Conservation (phyloP, 1,284 basidiomycete species). For the Boletus smithii region DNA sequence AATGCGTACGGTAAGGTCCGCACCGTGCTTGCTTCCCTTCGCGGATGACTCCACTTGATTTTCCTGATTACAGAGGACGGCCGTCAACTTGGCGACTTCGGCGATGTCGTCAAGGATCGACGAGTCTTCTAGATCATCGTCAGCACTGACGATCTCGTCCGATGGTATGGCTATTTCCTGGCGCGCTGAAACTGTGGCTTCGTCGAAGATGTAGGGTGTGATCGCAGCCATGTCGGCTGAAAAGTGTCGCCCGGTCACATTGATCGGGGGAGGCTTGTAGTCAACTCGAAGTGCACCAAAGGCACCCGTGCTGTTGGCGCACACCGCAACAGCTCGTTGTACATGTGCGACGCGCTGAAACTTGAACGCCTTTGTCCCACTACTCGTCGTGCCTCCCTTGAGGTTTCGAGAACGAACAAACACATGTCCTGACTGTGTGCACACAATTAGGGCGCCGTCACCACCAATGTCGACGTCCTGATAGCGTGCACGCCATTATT, state of each 20-base stretch:
- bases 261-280: slow-evolving; percentile 58
- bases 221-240: slow-evolving; percentile 66
- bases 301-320: slow-evolving; percentile 84
- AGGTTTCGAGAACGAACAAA: slow-evolving; percentile 73
- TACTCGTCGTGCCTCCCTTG: slow-evolving; percentile 36
- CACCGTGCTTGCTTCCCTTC: slow-evolving; percentile 42
- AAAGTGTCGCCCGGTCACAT: slow-evolving; percentile 57
- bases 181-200: not conserved
- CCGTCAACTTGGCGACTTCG: slow-evolving; percentile 42
- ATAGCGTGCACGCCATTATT: slow-evolving; percentile 8
- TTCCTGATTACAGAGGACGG: slow-evolving; percentile 35
- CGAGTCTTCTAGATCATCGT: slow-evolving; percentile 43
- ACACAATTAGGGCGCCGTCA: slow-evolving; percentile 88
- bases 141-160: slow-evolving; percentile 18
- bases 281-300: slow-evolving; percentile 86
- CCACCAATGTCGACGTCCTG: slow-evolving; percentile 87
- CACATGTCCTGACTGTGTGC: slow-evolving; percentile 93
- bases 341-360: slow-evolving; percentile 81
- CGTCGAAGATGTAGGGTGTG: slow-evolving; percentile 48
- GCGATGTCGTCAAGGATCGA: slow-evolving; percentile 50
- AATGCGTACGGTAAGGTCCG: slow-evolving; percentile 58
- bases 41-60: slow-evolving; percentile 28
- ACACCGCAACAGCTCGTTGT: slow-evolving; percentile 83
- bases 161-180: not conserved
- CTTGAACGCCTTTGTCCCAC: slow-evolving; percentile 63